These are phyloP conservation scores for Prunus dulcis DNA, from an alignment of 306 rosid species.

Conservation along the genomic window DNA sequence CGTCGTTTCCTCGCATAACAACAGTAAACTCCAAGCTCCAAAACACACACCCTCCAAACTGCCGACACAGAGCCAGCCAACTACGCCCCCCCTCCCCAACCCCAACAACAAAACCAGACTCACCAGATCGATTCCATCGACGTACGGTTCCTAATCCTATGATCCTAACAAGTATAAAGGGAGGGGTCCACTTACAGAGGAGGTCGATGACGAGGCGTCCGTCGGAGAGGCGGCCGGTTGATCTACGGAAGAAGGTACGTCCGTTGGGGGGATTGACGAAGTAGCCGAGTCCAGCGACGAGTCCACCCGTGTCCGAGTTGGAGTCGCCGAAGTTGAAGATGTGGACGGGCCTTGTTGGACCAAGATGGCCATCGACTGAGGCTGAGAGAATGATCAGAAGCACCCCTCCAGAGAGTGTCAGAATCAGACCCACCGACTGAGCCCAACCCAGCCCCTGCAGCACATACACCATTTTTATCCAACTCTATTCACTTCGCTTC, in stretches of 20 bases:
- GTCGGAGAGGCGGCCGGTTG: conserved; percentile 85
- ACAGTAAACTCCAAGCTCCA: too few relatives aligned
- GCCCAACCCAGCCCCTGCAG: not conserved
- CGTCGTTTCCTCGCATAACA: not conserved
- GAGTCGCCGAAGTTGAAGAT: conserved; percentile 91
- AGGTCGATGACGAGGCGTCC: conserved; percentile 81
- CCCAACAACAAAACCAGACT: too few relatives aligned
- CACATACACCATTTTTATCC: not conserved
- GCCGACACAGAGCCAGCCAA: too few relatives aligned
- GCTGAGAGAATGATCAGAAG: conserved; percentile 10
- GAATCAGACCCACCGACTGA: conserved; percentile 4
- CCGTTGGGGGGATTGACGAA: conserved; percentile 72
- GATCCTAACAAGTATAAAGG: not conserved
- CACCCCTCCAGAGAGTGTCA: conserved; percentile 5
- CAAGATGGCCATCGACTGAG: conserved; percentile 11
- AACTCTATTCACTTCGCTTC: too few relatives aligned
- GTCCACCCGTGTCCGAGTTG: conserved; percentile 97
- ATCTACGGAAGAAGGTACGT: conserved; percentile 71
- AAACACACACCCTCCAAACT: not conserved
- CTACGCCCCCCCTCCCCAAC: too few relatives aligned
- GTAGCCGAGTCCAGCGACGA: conserved; percentile 85
- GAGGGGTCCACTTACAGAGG: conserved; percentile 51
- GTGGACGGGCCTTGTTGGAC: conserved; percentile 21
- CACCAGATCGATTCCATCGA: too few relatives aligned
- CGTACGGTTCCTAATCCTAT: not conserved